phyloP scores from a whole-genome alignment of 192 early-diverging fungal genomes.

The Chytriomyces confervae region DNA sequence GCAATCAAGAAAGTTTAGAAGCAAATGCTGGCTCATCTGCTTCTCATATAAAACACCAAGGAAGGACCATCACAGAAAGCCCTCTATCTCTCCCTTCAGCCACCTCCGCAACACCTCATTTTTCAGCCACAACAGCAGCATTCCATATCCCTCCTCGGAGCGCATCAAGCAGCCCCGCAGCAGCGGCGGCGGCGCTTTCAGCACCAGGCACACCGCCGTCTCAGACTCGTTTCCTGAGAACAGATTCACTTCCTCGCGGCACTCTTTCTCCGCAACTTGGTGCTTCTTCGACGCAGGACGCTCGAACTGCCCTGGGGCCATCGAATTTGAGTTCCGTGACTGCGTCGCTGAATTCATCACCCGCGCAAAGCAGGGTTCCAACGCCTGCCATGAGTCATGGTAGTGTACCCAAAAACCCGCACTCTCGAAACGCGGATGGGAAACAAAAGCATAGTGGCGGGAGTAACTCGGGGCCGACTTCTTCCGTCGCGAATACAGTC shows the following conservation, averaged over 20 bases:
- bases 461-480: no score
- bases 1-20: not conserved
- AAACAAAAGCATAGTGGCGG: not conserved
- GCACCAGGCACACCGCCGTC: not conserved
- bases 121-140: not conserved
- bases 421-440: not conserved
- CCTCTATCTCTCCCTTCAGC: not conserved
- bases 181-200: not conserved
- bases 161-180: not conserved
- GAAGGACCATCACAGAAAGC: not conserved
- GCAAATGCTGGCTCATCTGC: not conserved
- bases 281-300: not conserved
- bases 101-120: not conserved
- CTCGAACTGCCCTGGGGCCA: not conserved
- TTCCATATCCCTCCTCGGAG: not conserved
- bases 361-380: not conserved
- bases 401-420: not conserved
- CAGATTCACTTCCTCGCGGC: not conserved
- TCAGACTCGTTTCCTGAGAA: not conserved
- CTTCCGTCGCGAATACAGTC: conserved; percentile 9
- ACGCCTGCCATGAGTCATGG: not conserved
- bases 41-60: not conserved
- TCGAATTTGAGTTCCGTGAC: not conserved
- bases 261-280: not conserved
- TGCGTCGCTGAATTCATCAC: not conserved